phyloP scores from a whole-genome alignment of 257 asterid genomes.

The Solanum lycopersicoides region DNA sequence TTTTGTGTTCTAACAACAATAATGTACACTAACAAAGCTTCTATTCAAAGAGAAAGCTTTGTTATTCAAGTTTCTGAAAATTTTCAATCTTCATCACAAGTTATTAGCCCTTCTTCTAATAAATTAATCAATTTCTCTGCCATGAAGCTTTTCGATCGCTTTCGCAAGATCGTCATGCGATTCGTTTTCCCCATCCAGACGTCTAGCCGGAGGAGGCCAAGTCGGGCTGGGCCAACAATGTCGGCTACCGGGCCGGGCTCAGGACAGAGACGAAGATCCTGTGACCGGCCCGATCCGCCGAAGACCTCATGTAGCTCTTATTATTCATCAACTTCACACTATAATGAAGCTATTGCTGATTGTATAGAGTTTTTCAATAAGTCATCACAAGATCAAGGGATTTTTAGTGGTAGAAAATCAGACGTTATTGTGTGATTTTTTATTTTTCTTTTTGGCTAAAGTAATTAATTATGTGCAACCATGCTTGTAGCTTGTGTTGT shows the following conservation, averaged over 20 bases:
- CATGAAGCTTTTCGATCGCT: constrained; percentile 9
- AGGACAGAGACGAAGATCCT: neutral
- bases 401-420: constrained; percentile 19
- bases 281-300: constrained; percentile 6
- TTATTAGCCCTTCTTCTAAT: neutral
- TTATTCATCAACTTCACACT: constrained; percentile 11
- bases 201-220: neutral
- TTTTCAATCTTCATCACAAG: neutral
- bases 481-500: neutral
- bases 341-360: constrained; percentile 17
- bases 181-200: neutral
- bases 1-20: neutral
- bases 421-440: constrained; percentile 20
- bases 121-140: constrained; percentile 3
- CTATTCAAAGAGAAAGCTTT: constrained; percentile 5
- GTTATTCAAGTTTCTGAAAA: neutral
- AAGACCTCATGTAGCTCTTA: constrained; percentile 9
- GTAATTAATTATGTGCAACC: neutral
- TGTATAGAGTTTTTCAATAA: constrained; percentile 24
- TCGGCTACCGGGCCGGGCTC: neutral
- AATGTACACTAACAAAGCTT: neutral
- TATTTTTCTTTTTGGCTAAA: neutral
- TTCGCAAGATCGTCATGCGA: constrained; percentile 5
- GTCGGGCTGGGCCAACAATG: neutral
- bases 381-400: constrained; percentile 25